Evolutionary conservation across 108 stramenopile species (phyloP), one percentile per base, ranked within the genome.

Genomic region (Cylindrotheca closterium): DNA sequence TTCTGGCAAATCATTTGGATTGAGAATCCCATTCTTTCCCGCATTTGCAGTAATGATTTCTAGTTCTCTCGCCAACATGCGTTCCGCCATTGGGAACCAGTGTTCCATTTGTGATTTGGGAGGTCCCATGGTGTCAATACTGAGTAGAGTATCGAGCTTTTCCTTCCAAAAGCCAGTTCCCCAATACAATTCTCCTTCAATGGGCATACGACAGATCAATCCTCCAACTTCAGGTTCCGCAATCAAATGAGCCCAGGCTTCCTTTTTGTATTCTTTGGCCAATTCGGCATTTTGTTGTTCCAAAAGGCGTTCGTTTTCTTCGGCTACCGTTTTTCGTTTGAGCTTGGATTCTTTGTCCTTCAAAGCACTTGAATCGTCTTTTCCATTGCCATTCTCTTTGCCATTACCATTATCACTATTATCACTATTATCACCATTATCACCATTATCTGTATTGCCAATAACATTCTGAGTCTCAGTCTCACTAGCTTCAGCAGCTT

Each of bases 181-280:
- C n/a, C 83, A 75, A 33, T 74, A 82, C 21, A 91, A 51, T 81
- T 87, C 85, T 18, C 62, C 76, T 62, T 87, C 85, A 24, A 92
- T 69, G 27, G 91, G 91, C 72, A 92, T 69, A 4, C 91, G 84
- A 25, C 77, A 69, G 10, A 92, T 60, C 23, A 92, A 51, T n/a
- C 91, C 91, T 4, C 91, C 88, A n/a, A 92, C 79, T 74, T 92
- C 87, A 15, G 90, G 81, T 58, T 80, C 24, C 4, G 85, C 34
- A 18, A 74, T 74, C 51, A 78, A 77, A 49, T 90, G 88, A 3
- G 88, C 88, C 88, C 88, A 90, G 30, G 81, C 79, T 10, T 76
- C 81, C 1, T 45, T 74, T 55, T 68, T 55, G 71, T 85, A 87
- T 62, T 89, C 88, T 51, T 79, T 59, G 2, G 73, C 79, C 34